Evolutionary conservation across 371 early-diverging fungal genomes (phyloP).

Genomic region (Mortierella sp.): DNA sequence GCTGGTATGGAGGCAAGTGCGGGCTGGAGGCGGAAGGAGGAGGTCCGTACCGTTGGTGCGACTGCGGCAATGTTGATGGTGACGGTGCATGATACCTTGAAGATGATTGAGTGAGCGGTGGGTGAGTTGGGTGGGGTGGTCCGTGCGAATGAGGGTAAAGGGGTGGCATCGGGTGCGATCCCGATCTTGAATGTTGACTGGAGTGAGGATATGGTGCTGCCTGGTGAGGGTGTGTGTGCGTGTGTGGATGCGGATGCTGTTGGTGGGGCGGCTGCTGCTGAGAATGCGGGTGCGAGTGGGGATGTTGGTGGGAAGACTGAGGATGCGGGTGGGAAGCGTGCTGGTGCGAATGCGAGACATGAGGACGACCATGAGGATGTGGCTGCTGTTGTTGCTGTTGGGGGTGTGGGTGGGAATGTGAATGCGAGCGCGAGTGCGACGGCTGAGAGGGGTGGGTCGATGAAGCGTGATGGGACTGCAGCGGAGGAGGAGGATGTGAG

Average conservation of each 20-base stretch:
- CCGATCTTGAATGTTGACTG: neutral
- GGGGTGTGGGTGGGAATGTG: constrained; percentile 5
- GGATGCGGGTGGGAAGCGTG: neutral
- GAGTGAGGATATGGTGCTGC: constrained; percentile 1
- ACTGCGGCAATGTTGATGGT: neutral
- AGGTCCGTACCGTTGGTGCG: neutral
- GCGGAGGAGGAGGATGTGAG: neutral
- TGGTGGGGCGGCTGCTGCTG: neutral
- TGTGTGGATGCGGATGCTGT: neutral
- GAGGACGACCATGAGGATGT: neutral
- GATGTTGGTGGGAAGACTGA: neutral
- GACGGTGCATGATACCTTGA: neutral
- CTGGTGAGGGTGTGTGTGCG: constrained; percentile 3
- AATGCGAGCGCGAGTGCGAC: constrained; percentile 13
- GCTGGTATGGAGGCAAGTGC: constrained; percentile 10
- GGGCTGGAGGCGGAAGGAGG: neutral
- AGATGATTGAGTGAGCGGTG: neutral
- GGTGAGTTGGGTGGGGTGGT: constrained; percentile 3
- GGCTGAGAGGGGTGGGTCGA: constrained; percentile 1
- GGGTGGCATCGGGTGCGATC: constrained; percentile 3
- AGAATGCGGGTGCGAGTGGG: neutral
- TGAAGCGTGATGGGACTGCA: constrained; percentile 7
- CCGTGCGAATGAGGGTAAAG: neutral
- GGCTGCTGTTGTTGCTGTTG: constrained; percentile 1
- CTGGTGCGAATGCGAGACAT: neutral